phyloP scores from a whole-genome alignment of 306 rosid genomes.

The Erythrophleum fordii region DNA sequence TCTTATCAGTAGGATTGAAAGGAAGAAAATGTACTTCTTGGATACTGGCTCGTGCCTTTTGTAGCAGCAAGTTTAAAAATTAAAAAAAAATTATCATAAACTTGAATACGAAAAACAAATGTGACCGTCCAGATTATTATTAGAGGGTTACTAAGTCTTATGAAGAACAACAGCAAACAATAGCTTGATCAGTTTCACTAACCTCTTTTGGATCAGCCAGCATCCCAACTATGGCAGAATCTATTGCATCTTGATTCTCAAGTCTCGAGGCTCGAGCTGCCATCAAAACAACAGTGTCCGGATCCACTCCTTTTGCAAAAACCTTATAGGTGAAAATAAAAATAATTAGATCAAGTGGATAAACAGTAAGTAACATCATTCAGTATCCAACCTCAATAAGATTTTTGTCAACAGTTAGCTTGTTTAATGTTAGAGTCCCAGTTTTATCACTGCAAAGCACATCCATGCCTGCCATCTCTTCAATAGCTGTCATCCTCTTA shows the following conservation, averaged over 20 bases:
- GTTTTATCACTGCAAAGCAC: constrained; percentile 99
- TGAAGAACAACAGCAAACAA: neutral
- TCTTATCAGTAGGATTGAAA: constrained; percentile 95
- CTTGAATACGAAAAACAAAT: constrained; percentile 22
- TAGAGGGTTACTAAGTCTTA: neutral
- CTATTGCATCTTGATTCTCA: constrained; percentile 98
- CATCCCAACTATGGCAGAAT: constrained; percentile 93
- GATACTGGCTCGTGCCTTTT: constrained; percentile 90
- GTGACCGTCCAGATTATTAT: neutral
- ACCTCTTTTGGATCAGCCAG: constrained; percentile 99
- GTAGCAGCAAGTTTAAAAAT: constrained; percentile 32
- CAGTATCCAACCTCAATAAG: constrained; percentile 77
- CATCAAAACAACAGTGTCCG: constrained; percentile 90
- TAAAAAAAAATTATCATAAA: constrained; percentile 19
- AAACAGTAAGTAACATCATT: constrained; percentile 31
- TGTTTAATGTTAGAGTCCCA: constrained; percentile 91
- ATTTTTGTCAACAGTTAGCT: constrained; percentile 89
- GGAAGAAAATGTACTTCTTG: constrained; percentile 98
- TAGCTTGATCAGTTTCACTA: constrained; percentile 25
- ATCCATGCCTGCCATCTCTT: constrained; percentile 99
- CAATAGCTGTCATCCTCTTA: constrained; percentile 99
- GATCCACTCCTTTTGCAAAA: constrained; percentile 91
- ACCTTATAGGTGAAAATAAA: constrained; percentile 56
- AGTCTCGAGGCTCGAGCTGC: constrained; percentile 95
- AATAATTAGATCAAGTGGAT: constrained; percentile 25